A percentile compares a stretch with the other conserved stretches of the same genome.
phyloP scores from a whole-genome alignment of 2,329 filamentous ascomycete species.

The Arachnopeziza araneosa region DNA sequence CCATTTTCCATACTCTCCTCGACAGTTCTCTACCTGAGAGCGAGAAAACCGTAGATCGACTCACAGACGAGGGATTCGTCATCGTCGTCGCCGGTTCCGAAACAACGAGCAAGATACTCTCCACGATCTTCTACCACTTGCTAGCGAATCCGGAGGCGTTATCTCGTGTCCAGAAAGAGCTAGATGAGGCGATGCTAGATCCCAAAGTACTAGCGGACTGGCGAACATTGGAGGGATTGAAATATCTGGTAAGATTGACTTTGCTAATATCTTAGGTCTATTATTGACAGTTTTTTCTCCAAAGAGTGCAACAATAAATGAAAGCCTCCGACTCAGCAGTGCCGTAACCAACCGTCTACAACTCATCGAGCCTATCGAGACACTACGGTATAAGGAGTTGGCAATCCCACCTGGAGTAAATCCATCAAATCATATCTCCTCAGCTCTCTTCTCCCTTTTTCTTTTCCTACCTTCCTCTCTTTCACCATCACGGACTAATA shows the following conservation, averaged over 20 bases:
- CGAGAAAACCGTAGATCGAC: constrained; percentile 7
- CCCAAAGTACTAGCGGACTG: constrained; percentile 6
- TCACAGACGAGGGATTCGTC: constrained; percentile 5
- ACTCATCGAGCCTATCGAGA: constrained; percentile 20
- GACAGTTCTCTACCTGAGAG: constrained; percentile 1
- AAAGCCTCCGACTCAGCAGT: constrained; percentile 7
- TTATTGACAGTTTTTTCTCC: too few species aligned
- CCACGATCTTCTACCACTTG: constrained; percentile 4
- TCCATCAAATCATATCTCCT: background rate
- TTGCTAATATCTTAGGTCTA: too few species aligned
- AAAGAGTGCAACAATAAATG: background rate
- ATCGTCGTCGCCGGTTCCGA: constrained; percentile 8
- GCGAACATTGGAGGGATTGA: constrained; percentile 21
- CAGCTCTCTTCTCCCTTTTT: background rate
- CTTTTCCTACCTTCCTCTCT: background rate
- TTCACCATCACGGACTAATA: background rate
- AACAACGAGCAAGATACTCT: constrained; percentile 3
- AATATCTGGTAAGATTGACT: constrained; percentile 9
- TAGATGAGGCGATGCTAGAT: constrained; percentile 5
- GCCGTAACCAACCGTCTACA: constrained; percentile 11
- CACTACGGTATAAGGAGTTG: constrained; percentile 16
- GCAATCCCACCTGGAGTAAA: background rate
- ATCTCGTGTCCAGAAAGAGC: constrained; percentile 14
- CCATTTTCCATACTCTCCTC: constrained; percentile 9
- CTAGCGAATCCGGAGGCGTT: constrained; percentile 14